These are phyloP conservation scores for Hanseniaspora nectarophila DNA, from an alignment of 805 yeast species.

Conservation along the genomic window DNA sequence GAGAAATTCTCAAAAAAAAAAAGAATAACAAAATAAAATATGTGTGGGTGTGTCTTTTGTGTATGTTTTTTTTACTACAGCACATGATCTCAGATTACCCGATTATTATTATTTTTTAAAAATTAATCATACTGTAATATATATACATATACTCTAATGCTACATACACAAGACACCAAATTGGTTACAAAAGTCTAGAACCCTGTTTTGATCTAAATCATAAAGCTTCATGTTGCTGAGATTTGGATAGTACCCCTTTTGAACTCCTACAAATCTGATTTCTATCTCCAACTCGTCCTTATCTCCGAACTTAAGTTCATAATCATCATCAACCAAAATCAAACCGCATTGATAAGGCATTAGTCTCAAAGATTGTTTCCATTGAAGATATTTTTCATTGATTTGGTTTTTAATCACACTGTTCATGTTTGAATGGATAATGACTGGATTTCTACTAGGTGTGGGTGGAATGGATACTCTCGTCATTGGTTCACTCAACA, in stretches of 20 bases:
- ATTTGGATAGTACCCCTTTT: constrained; percentile 25
- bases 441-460: neutral
- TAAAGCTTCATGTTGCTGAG: constrained; percentile 26
- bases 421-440: neutral
- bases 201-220: constrained; percentile 24
- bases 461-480: constrained; percentile 9
- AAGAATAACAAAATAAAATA: too few species aligned
- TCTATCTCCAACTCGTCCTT: constrained; percentile 24
- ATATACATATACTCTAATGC: too few species aligned
- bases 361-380: constrained; percentile 21
- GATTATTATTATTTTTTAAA: neutral
- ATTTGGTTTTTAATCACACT: constrained; percentile 2
- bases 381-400: constrained; percentile 20
- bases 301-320: constrained; percentile 20
- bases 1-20: too few species aligned
- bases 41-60: too few species aligned
- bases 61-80: too few species aligned
- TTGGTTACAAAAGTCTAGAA: constrained; percentile 25
- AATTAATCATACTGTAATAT: too few species aligned
- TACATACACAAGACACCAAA: constrained; percentile 21
- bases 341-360: constrained; percentile 23
- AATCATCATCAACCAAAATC: constrained; percentile 27
- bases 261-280: constrained; percentile 24
- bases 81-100: too few species aligned
- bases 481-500: constrained; percentile 10